Evolutionary conservation across 129 eudicot genomes (phyloP).

Genomic region (Scalesia atractyloides): DNA sequence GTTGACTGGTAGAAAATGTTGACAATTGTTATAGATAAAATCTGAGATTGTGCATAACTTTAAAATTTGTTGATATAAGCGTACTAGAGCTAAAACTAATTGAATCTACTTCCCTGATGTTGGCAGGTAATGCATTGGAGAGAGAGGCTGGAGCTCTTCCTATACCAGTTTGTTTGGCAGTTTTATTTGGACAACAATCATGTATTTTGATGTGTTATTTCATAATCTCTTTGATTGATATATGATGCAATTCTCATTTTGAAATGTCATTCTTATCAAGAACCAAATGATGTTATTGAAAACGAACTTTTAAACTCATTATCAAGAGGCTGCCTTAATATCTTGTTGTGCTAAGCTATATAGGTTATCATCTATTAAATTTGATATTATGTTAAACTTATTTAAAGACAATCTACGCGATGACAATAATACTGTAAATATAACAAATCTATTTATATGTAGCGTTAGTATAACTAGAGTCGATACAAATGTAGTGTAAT

Average conservation of each 20-base stretch:
- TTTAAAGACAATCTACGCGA: too few relatives aligned
- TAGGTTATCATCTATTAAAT: too few relatives aligned
- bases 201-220: background rate
- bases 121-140: background rate
- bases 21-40: too few relatives aligned
- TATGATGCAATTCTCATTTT: background rate
- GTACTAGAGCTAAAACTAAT: background rate
- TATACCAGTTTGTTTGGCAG: constrained; percentile 6
- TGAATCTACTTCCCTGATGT: background rate
- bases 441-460: too few relatives aligned
- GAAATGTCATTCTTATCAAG: background rate
- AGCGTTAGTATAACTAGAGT: too few relatives aligned
- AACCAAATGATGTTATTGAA: background rate
- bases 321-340: too few relatives aligned
- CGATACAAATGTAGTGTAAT: too few relatives aligned
- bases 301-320: too few relatives aligned
- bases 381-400: too few relatives aligned
- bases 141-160: background rate
- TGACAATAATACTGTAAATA: too few relatives aligned
- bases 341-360: too few relatives aligned
- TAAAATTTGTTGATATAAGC: background rate
- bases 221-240: background rate
- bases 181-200: background rate
- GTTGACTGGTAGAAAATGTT: too few relatives aligned
- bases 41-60: background rate